These are phyloP conservation scores for Naganishia kalamii DNA, from an alignment of 768 basidiomycete genomes.

Conservation along the genomic window DNA sequence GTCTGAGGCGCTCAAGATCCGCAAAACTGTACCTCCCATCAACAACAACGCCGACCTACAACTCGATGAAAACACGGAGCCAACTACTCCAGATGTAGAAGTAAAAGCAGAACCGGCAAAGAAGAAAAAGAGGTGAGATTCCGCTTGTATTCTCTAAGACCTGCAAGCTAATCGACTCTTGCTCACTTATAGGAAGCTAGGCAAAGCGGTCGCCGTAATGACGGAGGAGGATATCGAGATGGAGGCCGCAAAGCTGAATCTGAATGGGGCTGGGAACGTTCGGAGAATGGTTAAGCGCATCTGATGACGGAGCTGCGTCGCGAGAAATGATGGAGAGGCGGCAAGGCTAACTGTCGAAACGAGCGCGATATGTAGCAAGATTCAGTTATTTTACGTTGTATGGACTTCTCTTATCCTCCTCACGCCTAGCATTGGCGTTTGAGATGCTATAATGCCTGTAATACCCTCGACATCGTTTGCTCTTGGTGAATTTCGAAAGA, in stretches of 20 bases:
- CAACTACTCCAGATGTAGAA: neutral
- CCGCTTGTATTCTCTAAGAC: too few species aligned
- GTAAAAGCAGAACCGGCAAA: constrained; percentile 7
- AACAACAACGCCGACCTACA: neutral
- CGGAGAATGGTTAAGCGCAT: constrained; percentile 3
- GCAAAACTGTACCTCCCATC: neutral
- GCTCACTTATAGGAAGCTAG: constrained; percentile 13
- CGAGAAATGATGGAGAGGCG: neutral
- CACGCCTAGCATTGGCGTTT: too few species aligned
- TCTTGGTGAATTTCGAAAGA: too few species aligned
- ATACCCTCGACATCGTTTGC: too few species aligned
- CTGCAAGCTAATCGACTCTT: neutral
- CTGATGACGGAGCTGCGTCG: neutral
- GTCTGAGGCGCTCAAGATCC: neutral
- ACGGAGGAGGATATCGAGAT: constrained; percentile 17
- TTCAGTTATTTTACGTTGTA: neutral
- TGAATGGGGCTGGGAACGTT: constrained; percentile 7
- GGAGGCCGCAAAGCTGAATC: neutral
- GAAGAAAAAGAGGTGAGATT: constrained; percentile 20
- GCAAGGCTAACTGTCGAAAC: neutral
- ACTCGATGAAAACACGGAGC: neutral
- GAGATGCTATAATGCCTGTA: too few species aligned
- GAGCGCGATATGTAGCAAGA: neutral
- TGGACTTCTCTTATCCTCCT: too few species aligned
- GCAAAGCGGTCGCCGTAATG: constrained; percentile 10